A percentile compares a stretch with the other conserved stretches of the same genome.
Conservation (phyloP, 2,329 filamentous ascomycete genomes). For the Fusarium multiceps region DNA sequence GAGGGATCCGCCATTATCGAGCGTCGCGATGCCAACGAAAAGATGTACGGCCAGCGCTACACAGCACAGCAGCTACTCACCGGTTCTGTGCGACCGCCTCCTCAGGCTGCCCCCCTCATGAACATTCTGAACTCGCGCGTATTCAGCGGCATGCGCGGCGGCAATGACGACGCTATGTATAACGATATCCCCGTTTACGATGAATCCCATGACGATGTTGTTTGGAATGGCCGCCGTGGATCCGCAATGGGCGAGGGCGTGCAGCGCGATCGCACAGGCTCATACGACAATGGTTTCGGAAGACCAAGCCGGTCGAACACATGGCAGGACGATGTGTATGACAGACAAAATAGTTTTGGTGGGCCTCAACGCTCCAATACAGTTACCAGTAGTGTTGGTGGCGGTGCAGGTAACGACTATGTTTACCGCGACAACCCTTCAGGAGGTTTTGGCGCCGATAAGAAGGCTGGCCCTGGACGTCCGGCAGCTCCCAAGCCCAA, state of each 20-base stretch:
- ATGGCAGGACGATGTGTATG: constrained; percentile 82
- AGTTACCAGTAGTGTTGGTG: constrained; percentile 51
- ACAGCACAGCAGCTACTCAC: constrained; percentile 85
- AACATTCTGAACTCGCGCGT: constrained; percentile 84
- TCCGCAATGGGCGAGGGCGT: constrained; percentile 76
- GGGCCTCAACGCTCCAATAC: constrained; percentile 64
- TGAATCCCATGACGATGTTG: constrained; percentile 81
- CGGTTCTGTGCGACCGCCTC: constrained; percentile 80
- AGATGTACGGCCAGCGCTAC: constrained; percentile 86
- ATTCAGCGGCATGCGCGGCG: constrained; percentile 75
- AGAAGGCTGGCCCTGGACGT: constrained; percentile 72
- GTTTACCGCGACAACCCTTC: constrained; percentile 62
- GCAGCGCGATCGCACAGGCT: constrained; percentile 49
- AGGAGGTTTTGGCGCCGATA: constrained; percentile 47
- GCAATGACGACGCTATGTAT: constrained; percentile 77
- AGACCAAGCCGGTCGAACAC: constrained; percentile 72
- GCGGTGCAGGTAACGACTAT: constrained; percentile 61
- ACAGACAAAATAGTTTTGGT: constrained; percentile 61
- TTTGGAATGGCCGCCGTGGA: constrained; percentile 82
- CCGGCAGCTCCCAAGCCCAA: constrained; percentile 91
- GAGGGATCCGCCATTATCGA: constrained; percentile 95
- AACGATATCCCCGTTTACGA: constrained; percentile 94
- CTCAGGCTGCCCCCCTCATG: constrained; percentile 86
- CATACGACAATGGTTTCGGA: constrained; percentile 63
- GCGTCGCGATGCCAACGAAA: constrained; percentile 95